Base-by-base conservation (phyloP, 768 basidiomycete species). In the Coprinellus micaceus region DNA sequence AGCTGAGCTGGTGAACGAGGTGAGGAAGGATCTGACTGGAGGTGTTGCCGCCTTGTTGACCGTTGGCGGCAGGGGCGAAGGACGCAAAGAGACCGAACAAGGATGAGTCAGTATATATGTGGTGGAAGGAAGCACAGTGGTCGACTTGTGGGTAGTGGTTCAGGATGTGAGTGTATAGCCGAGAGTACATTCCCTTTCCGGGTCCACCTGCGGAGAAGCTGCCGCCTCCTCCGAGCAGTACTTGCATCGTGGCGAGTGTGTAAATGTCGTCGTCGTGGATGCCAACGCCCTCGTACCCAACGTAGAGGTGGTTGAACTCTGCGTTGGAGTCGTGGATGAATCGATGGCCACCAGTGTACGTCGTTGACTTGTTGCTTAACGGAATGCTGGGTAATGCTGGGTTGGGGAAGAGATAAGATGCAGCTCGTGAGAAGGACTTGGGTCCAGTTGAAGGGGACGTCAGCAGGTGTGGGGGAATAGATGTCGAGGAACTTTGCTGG, bases 141-240 rank as follows among this genome's bases (percentile, higher is more conserved):
- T 98, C 96, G 64, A 98, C 82, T 66, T 91, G 86, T 50, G 93
- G 83, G 75, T 94, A 91, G 66, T 91, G 89, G 69, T 98, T 98
- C 56, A 98, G 85, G 64, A 98, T 93, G 67, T 94, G 86, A 10
- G 94, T 96, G 76, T 98, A 98, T 26, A 98, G 74, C 24, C 96
- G 88, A 30, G 94, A 94, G 78, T 97, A 98, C 96, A 98, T 98
- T 64, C 96, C 96, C 76, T 98, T 98, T 15, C 96, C 96, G 2
- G 96, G 96, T 3, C 96, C 96, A 60, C 96, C 94, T 82, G 96
- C 96, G 33, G 94, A 97, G 79, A 99, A 99, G 68, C 88, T 91
- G 17, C 94, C 94, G 7, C 96, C 96, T 0, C 96, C 96, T 29
- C 96, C 96, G 15, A 99, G 82, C 43, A 98, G 82, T 24, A 95